Evolutionary conservation across 2,329 filamentous ascomycete genomes (phyloP).

Genomic region (Metarhizium robertsii): DNA sequence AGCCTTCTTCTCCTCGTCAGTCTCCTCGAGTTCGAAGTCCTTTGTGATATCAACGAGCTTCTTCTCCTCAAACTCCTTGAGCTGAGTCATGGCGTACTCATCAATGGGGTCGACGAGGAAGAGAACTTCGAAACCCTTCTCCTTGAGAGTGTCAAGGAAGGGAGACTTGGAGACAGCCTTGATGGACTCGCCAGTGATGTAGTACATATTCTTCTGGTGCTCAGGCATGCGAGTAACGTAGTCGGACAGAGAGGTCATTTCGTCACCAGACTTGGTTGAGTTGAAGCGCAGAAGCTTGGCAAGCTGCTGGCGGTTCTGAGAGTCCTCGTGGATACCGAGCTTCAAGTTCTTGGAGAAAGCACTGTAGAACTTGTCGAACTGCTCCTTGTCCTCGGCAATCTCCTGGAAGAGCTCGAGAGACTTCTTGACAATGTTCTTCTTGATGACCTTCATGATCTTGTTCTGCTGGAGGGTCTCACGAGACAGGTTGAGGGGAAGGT

Average conservation of each 20-base stretch:
- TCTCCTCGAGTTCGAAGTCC: slow-evolving; percentile 99
- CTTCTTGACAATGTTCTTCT: slow-evolving; percentile 99
- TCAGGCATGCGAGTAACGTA: slow-evolving; percentile 99
- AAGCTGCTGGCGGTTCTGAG: slow-evolving; percentile 85
- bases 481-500: slow-evolving; percentile 97
- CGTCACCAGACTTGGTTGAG: slow-evolving; percentile 97
- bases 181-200: slow-evolving; percentile 99
- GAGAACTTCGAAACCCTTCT: slow-evolving; percentile 98
- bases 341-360: slow-evolving; percentile 99
- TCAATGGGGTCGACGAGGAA: slow-evolving; percentile 99
- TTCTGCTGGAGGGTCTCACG: slow-evolving; percentile 99
- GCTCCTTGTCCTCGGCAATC: slow-evolving; percentile 98
- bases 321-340: slow-evolving; percentile 99
- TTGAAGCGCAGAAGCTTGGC: slow-evolving; percentile 98
- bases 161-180: slow-evolving; percentile 97
- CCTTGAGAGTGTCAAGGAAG: slow-evolving; percentile 97
- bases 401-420: slow-evolving; percentile 98
- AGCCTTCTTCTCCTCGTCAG: slow-evolving; percentile 94
- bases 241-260: slow-evolving; percentile 89
- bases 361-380: slow-evolving; percentile 99
- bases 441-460: slow-evolving; percentile 99
- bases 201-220: slow-evolving; percentile 99
- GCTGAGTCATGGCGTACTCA: slow-evolving; percentile 98
- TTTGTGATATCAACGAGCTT: slow-evolving; percentile 99
- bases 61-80: slow-evolving; percentile 99